Evolutionary conservation across 2,329 filamentous ascomycete genomes (phyloP), one percentile per base, ranked within the genome.

Genomic region (Dendryphion nanum): DNA sequence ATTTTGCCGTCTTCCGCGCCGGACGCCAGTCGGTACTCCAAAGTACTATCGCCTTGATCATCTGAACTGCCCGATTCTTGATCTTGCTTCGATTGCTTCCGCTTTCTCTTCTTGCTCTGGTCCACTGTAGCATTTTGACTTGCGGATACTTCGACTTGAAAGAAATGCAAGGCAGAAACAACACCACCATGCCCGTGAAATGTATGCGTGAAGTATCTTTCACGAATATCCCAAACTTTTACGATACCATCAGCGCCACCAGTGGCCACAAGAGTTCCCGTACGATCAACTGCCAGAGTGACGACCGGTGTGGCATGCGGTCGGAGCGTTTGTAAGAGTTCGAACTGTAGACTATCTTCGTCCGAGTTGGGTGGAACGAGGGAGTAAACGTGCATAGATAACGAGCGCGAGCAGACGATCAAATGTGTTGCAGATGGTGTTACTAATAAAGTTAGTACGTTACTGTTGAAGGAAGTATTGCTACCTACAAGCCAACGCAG

Each of bases 1-100:
- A 98, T 79, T 59, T 91, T 94, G 20, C 93, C 93, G 62, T 97
- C 91, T 65, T 98, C 94, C 44, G 86, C 89, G 46, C 91, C 93
- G 21, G 89, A 94, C 4, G 89, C 90, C 13, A 98, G 76, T 32
- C 89, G 77, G 62, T 94, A 95, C 18, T 81, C 76, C 68, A 66
- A 75, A 48, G 56, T 77, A 48, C 59, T 73, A 29, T 75, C 75
- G 4, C 67, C 67, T 4, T 57, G 59, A 6, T 60, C 63, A 16
- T 71, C 68, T 3, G 70, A 66, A 41, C 70, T 64, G 10, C 44
- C 37, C 5, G 19, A 18, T n/a, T 70, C 66, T 59, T 78, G 55
- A 50, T 70, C 65, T 63, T 50, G 68, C 63, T 55, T 70, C 53
- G 45, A 69, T 67, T 51, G 75, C 72, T 35, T 49, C 30, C 59